Evolutionary conservation across 2,329 filamentous ascomycete genomes (phyloP).

Genomic region (Aspergillus ustus): DNA sequence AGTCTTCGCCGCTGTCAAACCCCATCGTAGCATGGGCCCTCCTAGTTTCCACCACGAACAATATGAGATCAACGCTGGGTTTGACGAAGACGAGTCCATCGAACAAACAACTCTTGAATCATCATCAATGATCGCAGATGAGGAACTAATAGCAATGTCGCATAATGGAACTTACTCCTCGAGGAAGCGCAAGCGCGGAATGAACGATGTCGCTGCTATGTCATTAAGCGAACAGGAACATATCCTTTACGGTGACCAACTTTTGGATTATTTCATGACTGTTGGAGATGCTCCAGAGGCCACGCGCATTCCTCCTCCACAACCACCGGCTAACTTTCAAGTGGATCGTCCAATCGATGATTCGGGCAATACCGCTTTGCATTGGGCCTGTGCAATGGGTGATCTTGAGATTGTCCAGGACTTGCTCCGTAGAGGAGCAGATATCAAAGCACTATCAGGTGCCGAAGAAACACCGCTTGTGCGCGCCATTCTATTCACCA

Average conservation of each 20-base stretch:
- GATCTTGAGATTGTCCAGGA: conserved; percentile 90
- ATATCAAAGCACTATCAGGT: conserved; percentile 70
- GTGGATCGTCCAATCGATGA: conserved; percentile 92
- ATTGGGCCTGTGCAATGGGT: conserved; percentile 98
- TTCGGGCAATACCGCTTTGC: conserved; percentile 87
- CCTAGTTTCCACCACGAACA: conserved; percentile 60
- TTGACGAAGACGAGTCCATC: conserved; percentile 78
- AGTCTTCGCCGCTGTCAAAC: conserved; percentile 37
- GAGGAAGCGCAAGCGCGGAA: conserved; percentile 77
- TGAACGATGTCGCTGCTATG: conserved; percentile 62
- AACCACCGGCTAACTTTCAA: conserved; percentile 83
- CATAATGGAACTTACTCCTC: conserved; percentile 60
- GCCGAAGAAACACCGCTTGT: conserved; percentile 88
- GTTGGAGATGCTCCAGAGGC: conserved; percentile 75
- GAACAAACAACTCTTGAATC: conserved; percentile 84
- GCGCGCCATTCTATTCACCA: conserved; percentile 93
- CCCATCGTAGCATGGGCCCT: conserved; percentile 40
- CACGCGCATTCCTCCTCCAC: conserved; percentile 63
- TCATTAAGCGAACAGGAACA: conserved; percentile 77
- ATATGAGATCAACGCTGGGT: conserved; percentile 66
- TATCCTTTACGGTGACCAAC: conserved; percentile 86
- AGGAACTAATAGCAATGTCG: conserved; percentile 74
- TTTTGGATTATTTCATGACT: conserved; percentile 94
- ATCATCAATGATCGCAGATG: conserved; percentile 82
- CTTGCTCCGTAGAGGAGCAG: conserved; percentile 79